Conservation (phyloP, 495 filamentous ascomycete genomes). For the Astrothelium subdiscretum region DNA sequence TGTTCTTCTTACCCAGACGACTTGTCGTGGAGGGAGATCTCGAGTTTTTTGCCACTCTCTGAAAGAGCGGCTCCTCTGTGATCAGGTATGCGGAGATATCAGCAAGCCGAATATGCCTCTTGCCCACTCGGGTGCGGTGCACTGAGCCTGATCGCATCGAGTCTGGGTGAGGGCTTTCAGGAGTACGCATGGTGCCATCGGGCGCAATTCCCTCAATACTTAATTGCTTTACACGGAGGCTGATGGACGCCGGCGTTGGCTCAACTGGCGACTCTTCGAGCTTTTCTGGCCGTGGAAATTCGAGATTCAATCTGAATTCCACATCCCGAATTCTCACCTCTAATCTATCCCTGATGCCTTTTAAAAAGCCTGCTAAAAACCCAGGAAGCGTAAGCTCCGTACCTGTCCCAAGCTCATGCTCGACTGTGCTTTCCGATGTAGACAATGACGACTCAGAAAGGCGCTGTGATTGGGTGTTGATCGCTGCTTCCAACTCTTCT, state of each 20-base stretch:
- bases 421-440: conserved; percentile 30
- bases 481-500: conserved; percentile 61
- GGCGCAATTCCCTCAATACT: not conserved
- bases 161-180: not conserved
- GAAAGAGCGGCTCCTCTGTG: conserved; percentile 4
- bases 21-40: not conserved
- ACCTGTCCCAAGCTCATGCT: conserved; percentile 61
- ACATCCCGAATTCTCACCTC: conserved; percentile 54
- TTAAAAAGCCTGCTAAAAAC: conserved; percentile 72
- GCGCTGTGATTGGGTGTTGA: conserved; percentile 56
- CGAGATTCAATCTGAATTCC: conserved; percentile 47
- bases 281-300: conserved; percentile 33
- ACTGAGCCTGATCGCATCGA: not conserved
- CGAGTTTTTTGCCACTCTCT: not conserved
- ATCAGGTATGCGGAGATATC: conserved; percentile 12
- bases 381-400: conserved; percentile 62
- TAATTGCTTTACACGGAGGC: not conserved
- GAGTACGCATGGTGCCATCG: not conserved
- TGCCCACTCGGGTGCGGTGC: not conserved
- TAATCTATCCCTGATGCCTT: conserved; percentile 70
- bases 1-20: not conserved
- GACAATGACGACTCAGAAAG: conserved; percentile 36
- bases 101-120: not conserved
- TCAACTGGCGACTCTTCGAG: not conserved
- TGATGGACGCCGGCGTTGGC: not conserved